Evolutionary conservation across 2,329 filamentous ascomycete genomes (phyloP), one percentile per base, ranked within the genome.

Genomic region (Cryphonectria nitschkei): DNA sequence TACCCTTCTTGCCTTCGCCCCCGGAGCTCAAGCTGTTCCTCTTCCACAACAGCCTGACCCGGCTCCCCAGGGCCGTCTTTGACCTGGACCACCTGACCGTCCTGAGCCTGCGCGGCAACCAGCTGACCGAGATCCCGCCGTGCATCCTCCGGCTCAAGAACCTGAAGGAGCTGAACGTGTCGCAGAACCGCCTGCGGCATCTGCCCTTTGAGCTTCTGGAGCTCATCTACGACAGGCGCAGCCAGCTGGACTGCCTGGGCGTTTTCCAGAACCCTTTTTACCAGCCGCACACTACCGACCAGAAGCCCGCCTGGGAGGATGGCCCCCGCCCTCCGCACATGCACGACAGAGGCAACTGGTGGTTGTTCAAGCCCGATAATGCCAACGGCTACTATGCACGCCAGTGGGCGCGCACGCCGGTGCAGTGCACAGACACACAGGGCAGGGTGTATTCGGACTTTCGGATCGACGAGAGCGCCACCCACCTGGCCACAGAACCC

Each of bases 91-190:
- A 88, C 74, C 81, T 93, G 41, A 90, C 87, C 0, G 86, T 90
- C 22, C 84, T 94, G 16, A 92, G 87, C 74, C 82, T 94, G 22
- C 88, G 92, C 50, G 87, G 85, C 72, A 93, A 93, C 75, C 78
- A 84, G 34, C 83, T 94, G 19, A 81, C 80, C 0, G 86, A 91
- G 75, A 80, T 94, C 2, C 89, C 92, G 0, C 82, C 88, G 0
- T 82, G 84, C 3, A 88, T 93, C 65, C 82, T 82, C 32, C 86
- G 86, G 43, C 82, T 93, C 8, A 77, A 77, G 5, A 89, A 88
- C 70, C 83, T 94, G 4, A 81, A 82, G 66, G 85, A 88, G 66
- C 84, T 94, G 54, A 93, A 93, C 74, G 75, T 94, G 11, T 87
- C 89, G 0, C 86, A 90, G 68, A 93, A 93, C 73, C 79, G 81